These are phyloP conservation scores for Coemansia guatemalensis DNA, from an alignment of 192 early-diverging fungal genomes.

Conservation along the genomic window DNA sequence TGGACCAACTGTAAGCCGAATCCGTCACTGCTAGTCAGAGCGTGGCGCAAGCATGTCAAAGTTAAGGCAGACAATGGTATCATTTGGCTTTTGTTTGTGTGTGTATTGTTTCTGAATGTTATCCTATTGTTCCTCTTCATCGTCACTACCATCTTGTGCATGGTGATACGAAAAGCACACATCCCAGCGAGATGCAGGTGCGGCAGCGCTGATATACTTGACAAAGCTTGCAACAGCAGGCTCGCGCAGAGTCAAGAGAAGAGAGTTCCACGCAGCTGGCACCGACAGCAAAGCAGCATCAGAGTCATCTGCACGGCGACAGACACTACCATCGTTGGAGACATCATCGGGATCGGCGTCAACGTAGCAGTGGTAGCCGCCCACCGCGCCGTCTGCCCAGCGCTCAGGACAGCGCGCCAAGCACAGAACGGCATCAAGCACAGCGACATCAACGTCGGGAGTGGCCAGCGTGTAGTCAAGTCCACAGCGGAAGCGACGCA, in stretches of 20 bases:
- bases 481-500: conserved; percentile 75
- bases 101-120: too few relatives aligned
- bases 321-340: conserved; percentile 61
- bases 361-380: conserved; percentile 80
- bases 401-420: conserved; percentile 43
- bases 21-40: not conserved
- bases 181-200: conserved; percentile 77
- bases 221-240: conserved; percentile 77
- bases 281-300: conserved; percentile 72
- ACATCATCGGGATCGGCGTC: conserved; percentile 67
- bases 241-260: conserved; percentile 69
- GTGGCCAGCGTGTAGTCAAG: conserved; percentile 81
- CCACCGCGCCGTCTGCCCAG: conserved; percentile 65
- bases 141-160: too few relatives aligned
- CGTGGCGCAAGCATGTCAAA: too few relatives aligned
- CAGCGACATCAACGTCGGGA: conserved; percentile 45
- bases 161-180: conserved; percentile 51
- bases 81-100: too few relatives aligned
- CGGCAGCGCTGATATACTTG: conserved; percentile 77
- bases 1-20: too few relatives aligned
- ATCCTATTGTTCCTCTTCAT: too few relatives aligned
- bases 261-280: conserved; percentile 63
- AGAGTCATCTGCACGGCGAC: conserved; percentile 60
- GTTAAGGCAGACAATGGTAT: too few relatives aligned
- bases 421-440: conserved; percentile 69